Evolutionary conservation across 495 filamentous ascomycete species (phyloP).

Genomic region (Xylaria castorea): DNA sequence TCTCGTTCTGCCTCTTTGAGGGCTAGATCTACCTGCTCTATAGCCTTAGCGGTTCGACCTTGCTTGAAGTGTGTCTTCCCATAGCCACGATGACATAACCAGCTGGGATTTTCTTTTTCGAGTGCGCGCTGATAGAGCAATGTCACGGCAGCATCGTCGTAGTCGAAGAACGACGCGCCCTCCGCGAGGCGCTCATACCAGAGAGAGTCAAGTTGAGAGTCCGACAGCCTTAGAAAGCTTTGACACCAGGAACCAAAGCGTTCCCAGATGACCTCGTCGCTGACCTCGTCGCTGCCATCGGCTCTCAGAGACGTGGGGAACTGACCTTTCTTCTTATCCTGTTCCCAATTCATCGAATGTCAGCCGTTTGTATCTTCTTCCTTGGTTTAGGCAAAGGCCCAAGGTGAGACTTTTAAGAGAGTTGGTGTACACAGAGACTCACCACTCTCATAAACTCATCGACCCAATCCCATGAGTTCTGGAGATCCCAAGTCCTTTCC

Average conservation of each 20-base stretch:
- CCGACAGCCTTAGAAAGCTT: not conserved
- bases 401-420: not conserved
- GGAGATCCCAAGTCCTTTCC: not conserved
- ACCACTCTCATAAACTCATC: conserved; percentile 3
- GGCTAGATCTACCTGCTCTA: not conserved
- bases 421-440: not conserved
- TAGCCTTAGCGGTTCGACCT: not conserved
- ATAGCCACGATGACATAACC: not conserved
- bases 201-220: conserved; percentile 12
- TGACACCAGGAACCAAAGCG: conserved; percentile 9
- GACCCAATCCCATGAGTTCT: not conserved
- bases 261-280: not conserved
- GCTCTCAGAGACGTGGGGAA: not conserved
- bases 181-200: conserved; percentile 19
- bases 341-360: not conserved
- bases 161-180: not conserved
- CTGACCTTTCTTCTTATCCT: not conserved
- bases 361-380: not conserved
- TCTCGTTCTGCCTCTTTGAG: not conserved
- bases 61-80: not conserved
- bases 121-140: not conserved
- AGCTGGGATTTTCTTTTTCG: not conserved
- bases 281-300: not conserved
- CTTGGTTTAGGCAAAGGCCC: not conserved
- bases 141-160: not conserved